Percentiles rank a stretch among this genome's conserved stretches.
Conservation (phyloP, 768 basidiomycete species). For the Boletus barrowsii region DNA sequence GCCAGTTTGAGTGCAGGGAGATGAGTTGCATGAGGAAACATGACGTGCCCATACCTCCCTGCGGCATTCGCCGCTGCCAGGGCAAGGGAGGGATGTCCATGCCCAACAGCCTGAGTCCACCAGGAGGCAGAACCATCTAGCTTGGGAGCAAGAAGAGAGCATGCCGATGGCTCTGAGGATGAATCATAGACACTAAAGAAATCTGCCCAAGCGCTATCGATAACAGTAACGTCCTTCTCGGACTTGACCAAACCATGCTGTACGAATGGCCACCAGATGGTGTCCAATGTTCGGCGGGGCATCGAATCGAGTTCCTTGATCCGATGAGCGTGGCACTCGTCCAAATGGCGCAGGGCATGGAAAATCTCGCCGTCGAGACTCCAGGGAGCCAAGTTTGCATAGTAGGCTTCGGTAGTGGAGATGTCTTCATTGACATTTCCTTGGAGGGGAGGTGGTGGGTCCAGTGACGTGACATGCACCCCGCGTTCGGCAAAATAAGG, state of each 20-base stretch:
- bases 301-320: conserved; percentile 75
- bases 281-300: conserved; percentile 70
- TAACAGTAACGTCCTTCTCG: conserved; percentile 77
- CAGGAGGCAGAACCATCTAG: conserved; percentile 94
- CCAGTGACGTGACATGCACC: conserved; percentile 50
- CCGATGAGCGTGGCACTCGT: conserved; percentile 59
- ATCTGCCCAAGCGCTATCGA: conserved; percentile 87
- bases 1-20: conserved; percentile 81
- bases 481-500: conserved; percentile 77
- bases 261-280: conserved; percentile 97
- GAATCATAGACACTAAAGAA: conserved; percentile 72
- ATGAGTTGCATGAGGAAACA: conserved; percentile 89
- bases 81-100: conserved; percentile 70
- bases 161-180: conserved; percentile 17
- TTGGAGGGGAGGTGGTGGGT: conserved; percentile 54
- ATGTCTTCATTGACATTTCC: conserved; percentile 46
- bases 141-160: conserved; percentile 52
- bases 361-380: conserved; percentile 39
- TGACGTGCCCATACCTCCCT: conserved; percentile 95
- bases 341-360: conserved; percentile 54
- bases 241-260: conserved; percentile 76
- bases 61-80: conserved; percentile 87
- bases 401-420: conserved; percentile 66
- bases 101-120: conserved; percentile 96
- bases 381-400: conserved; percentile 45